Percentiles rank a stretch among this genome's conserved stretches.
These are phyloP conservation scores for Eucalyptus cladocalyx DNA, from an alignment of 345 rosid species.

Conservation along the genomic window DNA sequence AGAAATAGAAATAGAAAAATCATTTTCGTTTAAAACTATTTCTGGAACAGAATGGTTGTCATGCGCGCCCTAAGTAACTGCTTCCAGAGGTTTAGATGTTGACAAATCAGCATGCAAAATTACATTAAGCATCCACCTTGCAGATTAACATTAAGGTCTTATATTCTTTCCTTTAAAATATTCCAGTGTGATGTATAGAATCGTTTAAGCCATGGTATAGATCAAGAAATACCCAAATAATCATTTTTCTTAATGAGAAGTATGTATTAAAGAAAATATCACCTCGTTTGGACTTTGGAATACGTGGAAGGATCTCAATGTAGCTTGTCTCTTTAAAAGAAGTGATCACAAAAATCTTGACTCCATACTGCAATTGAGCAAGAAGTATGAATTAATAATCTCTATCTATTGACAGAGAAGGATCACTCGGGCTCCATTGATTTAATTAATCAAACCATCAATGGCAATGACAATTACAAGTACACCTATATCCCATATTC, in stretches of 20 bases:
- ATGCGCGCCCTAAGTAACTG: too few relatives aligned
- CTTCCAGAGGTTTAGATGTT: not conserved
- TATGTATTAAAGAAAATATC: not conserved
- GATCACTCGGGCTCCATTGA: not conserved
- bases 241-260: not conserved
- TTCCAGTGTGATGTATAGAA: not conserved
- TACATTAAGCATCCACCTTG: not conserved
- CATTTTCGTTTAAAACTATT: too few relatives aligned
- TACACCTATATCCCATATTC: not conserved
- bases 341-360: slow-evolving; percentile 76
- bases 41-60: too few relatives aligned
- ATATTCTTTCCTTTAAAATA: not conserved
- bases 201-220: not conserved
- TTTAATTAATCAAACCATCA: not conserved
- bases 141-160: not conserved
- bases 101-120: not conserved
- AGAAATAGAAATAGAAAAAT: too few relatives aligned
- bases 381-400: not conserved
- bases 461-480: not conserved
- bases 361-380: slow-evolving; percentile 55
- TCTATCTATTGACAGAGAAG: not conserved
- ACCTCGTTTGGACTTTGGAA: slow-evolving; percentile 63
- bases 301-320: slow-evolving; percentile 72
- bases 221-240: not conserved
- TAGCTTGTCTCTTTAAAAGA: slow-evolving; percentile 91